These are phyloP conservation scores for Agaricales sp. DNA, from an alignment of 1,284 basidiomycete species.

Conservation along the genomic window DNA sequence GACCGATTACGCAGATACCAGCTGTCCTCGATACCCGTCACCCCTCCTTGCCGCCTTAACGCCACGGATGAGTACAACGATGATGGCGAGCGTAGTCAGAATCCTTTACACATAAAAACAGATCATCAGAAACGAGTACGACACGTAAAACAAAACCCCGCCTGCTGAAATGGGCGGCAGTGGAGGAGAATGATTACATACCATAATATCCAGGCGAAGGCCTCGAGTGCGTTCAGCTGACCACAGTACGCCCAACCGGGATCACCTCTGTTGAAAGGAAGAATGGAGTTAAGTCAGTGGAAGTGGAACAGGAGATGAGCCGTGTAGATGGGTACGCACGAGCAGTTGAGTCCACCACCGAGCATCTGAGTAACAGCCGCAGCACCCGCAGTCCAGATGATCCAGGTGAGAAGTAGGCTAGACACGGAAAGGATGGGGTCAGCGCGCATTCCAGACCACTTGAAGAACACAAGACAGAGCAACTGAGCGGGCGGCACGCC, in stretches of 20 bases:
- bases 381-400: constrained; percentile 59
- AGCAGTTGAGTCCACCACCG: constrained; percentile 60
- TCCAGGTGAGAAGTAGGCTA: constrained; percentile 58
- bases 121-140: constrained; percentile 3
- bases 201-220: constrained; percentile 56
- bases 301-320: background rate
- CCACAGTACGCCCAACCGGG: constrained; percentile 52
- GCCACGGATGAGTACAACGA: constrained; percentile 43
- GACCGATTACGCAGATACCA: constrained; percentile 25
- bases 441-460: background rate
- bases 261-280: constrained; percentile 21
- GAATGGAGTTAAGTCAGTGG: constrained; percentile 5
- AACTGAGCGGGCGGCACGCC: constrained; percentile 1
- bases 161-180: too few relatives aligned
- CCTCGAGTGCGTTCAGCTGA: constrained; percentile 52
- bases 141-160: constrained; percentile 2
- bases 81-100: constrained; percentile 39
- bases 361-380: constrained; percentile 55
- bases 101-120: constrained; percentile 28
- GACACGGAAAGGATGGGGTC: background rate
- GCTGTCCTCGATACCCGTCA: constrained; percentile 42
- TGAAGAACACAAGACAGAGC: background rate
- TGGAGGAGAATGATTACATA: too few relatives aligned
- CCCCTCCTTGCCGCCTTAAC: constrained; percentile 40
- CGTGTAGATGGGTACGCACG: constrained; percentile 25